Conservation (phyloP, 139 green algal genomes). For the Chlamydomonas sp. region DNA sequence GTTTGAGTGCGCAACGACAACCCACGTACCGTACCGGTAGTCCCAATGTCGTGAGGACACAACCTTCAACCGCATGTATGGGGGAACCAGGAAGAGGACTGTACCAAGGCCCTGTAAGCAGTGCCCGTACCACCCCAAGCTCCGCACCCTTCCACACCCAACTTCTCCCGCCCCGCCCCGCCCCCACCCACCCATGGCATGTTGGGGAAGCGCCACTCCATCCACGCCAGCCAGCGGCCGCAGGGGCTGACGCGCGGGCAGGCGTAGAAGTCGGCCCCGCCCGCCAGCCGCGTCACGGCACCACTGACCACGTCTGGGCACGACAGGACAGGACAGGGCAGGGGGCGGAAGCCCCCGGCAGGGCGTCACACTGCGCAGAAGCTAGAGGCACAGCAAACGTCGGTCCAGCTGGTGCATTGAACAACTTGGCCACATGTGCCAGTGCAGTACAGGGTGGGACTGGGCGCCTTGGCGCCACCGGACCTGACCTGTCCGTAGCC, state of each 20-base stretch:
- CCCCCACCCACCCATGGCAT: slow-evolving; percentile 70
- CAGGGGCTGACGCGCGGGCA: slow-evolving; percentile 63
- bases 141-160: background rate
- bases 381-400: no score
- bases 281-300: slow-evolving; percentile 50
- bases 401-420: no score
- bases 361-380: background rate
- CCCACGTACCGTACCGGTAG: background rate
- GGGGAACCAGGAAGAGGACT: no score
- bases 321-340: background rate
- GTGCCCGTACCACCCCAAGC: no score
- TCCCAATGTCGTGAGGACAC: no score
- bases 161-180: background rate
- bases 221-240: slow-evolving; percentile 71
- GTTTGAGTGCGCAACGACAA: background rate
- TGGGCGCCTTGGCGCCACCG: no score
- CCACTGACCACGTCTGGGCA: slow-evolving; percentile 62
- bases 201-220: slow-evolving; percentile 80
- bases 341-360: background rate
- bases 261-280: slow-evolving; percentile 76
- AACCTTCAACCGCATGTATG: no score
- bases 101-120: no score
- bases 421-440: no score
- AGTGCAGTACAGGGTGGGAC: no score
- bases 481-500: background rate